Percentiles rank a stretch among this genome's conserved stretches.
Evolutionary conservation across 345 rosid species (phyloP).

Genomic region (Dovyalis caffra): DNA sequence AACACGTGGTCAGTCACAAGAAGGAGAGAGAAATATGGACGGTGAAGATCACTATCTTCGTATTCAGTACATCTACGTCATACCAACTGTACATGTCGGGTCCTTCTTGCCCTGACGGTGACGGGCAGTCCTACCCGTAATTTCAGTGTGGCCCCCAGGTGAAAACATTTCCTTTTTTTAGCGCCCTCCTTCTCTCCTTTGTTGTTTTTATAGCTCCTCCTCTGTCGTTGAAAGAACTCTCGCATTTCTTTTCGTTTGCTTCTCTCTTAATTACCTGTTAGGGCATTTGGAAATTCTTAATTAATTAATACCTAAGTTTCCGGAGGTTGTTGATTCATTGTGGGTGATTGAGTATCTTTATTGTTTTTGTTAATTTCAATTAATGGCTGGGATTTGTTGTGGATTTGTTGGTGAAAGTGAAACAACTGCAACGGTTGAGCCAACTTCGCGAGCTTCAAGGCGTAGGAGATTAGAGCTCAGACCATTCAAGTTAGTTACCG

Average conservation of each 20-base stretch:
- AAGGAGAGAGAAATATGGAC: constrained; percentile 36
- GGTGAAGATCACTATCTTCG: constrained; percentile 48
- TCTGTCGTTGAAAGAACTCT: constrained; percentile 14
- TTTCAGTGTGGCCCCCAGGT: constrained; percentile 59
- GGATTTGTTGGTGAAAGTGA: constrained; percentile 72
- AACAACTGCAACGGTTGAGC: constrained; percentile 45
- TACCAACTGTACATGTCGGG: constrained; percentile 70
- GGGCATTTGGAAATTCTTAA: not conserved
- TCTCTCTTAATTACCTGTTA: no score
- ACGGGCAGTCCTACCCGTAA: constrained; percentile 74
- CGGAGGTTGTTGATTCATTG: not conserved
- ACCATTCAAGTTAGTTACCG: constrained; percentile 50
- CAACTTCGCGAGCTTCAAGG: constrained; percentile 45
- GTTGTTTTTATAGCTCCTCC: no score
- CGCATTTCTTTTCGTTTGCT: constrained; percentile 1
- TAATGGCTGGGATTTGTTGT: constrained; percentile 80
- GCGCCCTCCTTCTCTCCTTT: not conserved
- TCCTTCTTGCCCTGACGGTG: constrained; percentile 53
- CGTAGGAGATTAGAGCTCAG: constrained; percentile 62
- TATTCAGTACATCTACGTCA: constrained; percentile 60
- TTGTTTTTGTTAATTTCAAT: not conserved
- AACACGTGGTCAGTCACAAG: constrained; percentile 40
- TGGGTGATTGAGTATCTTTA: not conserved
- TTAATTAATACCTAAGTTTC: not conserved
- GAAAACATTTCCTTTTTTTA: constrained; percentile 8